A percentile compares a stretch with the other conserved stretches of the same genome.
These are phyloP conservation scores for Eimeria acervulina DNA, from an alignment of 169 alveolate species.

Conservation along the genomic window DNA sequence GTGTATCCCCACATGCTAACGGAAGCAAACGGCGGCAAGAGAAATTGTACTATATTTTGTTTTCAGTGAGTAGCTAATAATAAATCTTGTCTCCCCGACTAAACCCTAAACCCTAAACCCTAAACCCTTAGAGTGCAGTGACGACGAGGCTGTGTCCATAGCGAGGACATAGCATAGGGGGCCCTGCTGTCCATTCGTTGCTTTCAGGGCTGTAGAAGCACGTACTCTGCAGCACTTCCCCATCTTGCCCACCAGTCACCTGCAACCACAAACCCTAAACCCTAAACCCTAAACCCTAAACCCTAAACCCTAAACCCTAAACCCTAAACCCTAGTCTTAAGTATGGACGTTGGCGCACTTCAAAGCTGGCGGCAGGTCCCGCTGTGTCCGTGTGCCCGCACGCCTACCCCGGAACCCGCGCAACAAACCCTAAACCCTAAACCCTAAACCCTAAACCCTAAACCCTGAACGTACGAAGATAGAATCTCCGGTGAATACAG, in stretches of 20 bases:
- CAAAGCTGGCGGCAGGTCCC: too few relatives aligned
- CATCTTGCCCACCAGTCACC: conserved; percentile 73
- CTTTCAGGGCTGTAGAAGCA: conserved; percentile 79
- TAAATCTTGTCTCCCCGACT: too few relatives aligned
- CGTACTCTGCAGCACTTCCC: conserved; percentile 66
- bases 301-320: too few relatives aligned
- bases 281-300: conserved; percentile 27
- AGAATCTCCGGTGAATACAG: not conserved
- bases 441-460: too few relatives aligned
- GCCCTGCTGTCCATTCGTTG: conserved; percentile 82
- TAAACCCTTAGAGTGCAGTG: conserved; percentile 50
- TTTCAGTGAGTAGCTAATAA: too few relatives aligned
- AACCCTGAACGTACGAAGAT: not conserved
- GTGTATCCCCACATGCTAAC: not conserved
- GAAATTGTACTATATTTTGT: too few relatives aligned
- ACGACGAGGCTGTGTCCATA: conserved; percentile 80
- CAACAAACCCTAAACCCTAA: too few relatives aligned
- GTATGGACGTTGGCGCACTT: too few relatives aligned
- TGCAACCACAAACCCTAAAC: conserved; percentile 75
- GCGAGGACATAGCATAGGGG: conserved; percentile 81
- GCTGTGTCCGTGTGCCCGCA: too few relatives aligned
- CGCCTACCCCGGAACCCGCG: too few relatives aligned
- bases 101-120: conserved; percentile 29
- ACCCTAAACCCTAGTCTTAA: too few relatives aligned
- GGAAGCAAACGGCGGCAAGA: not conserved